Percentiles rank a stretch among this genome's conserved stretches.
Conservation (phyloP, 2,329 filamentous ascomycete genomes). For the Dactylonectria estremocensis region DNA sequence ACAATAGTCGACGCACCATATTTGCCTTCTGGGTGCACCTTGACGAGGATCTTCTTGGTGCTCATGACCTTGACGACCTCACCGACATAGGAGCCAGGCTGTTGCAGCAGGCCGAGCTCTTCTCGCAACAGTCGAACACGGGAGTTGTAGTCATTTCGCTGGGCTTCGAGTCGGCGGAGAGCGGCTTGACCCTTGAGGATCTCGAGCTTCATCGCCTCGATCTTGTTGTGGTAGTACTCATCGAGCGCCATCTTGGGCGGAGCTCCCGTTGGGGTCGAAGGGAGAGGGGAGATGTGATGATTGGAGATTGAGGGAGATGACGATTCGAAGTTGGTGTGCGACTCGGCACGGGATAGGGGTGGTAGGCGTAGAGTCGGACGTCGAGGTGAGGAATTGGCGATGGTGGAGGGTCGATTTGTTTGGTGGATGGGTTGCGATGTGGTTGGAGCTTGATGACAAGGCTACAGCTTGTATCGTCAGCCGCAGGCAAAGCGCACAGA, state of each 20-base stretch:
- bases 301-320: conserved; percentile 20
- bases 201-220: conserved; percentile 99
- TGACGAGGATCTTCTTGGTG: conserved; percentile 98
- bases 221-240: conserved; percentile 99
- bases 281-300: conserved; percentile 11
- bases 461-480: conserved; percentile 56
- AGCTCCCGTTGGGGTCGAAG: conserved; percentile 42
- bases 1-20: conserved; percentile 77
- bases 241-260: conserved; percentile 91
- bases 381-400: conserved; percentile 33
- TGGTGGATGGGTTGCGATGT: conserved; percentile 45
- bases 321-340: conserved; percentile 22
- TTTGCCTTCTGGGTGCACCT: conserved; percentile 99
- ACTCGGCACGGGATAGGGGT: conserved; percentile 21
- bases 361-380: neutral
- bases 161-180: conserved; percentile 93
- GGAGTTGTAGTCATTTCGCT: conserved; percentile 99
- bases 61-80: conserved; percentile 99
- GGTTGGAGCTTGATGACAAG: conserved; percentile 53
- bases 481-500: conserved; percentile 44
- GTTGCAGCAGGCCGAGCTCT: conserved; percentile 95
- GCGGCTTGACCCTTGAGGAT: conserved; percentile 99
- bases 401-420: conserved; percentile 30
- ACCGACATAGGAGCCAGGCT: conserved; percentile 97
- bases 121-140: conserved; percentile 94